Evolutionary conservation across 2,329 filamentous ascomycete genomes (phyloP).

Genomic region (Cucurbitaria berberidis): DNA sequence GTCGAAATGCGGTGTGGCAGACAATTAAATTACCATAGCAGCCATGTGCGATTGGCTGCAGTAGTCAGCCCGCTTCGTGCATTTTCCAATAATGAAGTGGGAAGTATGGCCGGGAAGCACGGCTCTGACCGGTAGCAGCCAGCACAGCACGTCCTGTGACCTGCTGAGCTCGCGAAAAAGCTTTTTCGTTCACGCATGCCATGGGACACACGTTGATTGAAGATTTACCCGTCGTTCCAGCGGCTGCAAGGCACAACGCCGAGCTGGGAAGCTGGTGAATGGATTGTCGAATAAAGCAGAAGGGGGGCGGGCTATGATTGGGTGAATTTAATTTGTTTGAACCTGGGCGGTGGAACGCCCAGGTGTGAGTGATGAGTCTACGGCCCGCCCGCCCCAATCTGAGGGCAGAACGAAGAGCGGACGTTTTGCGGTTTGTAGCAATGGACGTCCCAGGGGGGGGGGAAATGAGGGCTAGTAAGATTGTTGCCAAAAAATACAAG

Average conservation of each 20-base stretch:
- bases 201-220: too few relatives aligned
- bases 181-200: conserved; percentile 26
- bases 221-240: conserved; percentile 43
- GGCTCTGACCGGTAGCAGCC: conserved; percentile 36
- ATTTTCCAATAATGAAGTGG: conserved; percentile 23
- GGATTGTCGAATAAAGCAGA: conserved; percentile 15
- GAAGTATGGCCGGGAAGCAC: conserved; percentile 19
- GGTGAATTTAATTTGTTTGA: conserved; percentile 21
- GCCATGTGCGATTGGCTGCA: conserved; percentile 34
- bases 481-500: too few relatives aligned
- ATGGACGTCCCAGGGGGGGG: conserved; percentile 12
- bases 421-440: conserved; percentile 22
- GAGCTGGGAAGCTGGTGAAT: conserved; percentile 22
- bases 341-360: conserved; percentile 30
- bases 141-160: conserved; percentile 44
- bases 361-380: conserved; percentile 32
- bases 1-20: conserved; percentile 42
- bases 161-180: conserved; percentile 36
- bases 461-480: too few relatives aligned
- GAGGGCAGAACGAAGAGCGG: conserved; percentile 8
- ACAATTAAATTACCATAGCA: conserved; percentile 43
- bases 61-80: conserved; percentile 29
- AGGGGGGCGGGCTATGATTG: conserved; percentile 31
- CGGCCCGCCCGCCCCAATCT: conserved; percentile 35
- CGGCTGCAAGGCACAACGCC: conserved; percentile 43